Evolutionary conservation across 306 rosid species (phyloP), one percentile per base, ranked within the genome.

Genomic region (Sesbania bispinosa): DNA sequence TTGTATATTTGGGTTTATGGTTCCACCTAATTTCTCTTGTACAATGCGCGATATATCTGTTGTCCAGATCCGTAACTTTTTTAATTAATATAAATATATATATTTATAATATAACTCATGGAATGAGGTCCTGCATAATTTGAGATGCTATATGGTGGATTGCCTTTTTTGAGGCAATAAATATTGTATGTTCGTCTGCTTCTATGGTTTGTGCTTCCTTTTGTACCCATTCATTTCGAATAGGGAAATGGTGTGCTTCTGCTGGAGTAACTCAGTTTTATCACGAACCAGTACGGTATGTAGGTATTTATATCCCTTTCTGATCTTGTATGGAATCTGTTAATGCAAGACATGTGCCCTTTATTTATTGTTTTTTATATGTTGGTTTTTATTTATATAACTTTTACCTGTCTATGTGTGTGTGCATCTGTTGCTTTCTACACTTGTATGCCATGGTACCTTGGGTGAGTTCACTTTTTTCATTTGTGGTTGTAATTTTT

Each of bases 191-290:
- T 38, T 51, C 74, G 65, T 78, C 53, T 80, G 76, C 71, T 84
- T 84, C 78, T 83, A 61, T 89, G 70, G 90, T 80, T 71, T 73
- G 69, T 86, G 83, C 85, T 83, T 83, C 80, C 61, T 79, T 75
- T 79, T 86, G 90, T 79, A 83, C 87, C 88, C 86, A 81, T 88
- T 88, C 87, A 68, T 79, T 89, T 86, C 85, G 76, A 88, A 82
- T 92, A 85, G 92, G 96, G 83, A 86, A 88, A 84, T 89, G 90
- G 85, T 88, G 92, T 85, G 95, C 98, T 79, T 89, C 96, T 86
- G 92, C 91, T 86, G 96, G 96, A 89, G 98, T 92, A 74, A 88
- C 95, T 83, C 95, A 71, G 85, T 89, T 86, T 74, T 76, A 67
- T 83, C 96, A 82, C 80, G 85, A 88, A 83, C 85, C 77, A 66